Evolutionary conservation across 345 rosid species (phyloP).

Genomic region (Leavenworthia alabamica): DNA sequence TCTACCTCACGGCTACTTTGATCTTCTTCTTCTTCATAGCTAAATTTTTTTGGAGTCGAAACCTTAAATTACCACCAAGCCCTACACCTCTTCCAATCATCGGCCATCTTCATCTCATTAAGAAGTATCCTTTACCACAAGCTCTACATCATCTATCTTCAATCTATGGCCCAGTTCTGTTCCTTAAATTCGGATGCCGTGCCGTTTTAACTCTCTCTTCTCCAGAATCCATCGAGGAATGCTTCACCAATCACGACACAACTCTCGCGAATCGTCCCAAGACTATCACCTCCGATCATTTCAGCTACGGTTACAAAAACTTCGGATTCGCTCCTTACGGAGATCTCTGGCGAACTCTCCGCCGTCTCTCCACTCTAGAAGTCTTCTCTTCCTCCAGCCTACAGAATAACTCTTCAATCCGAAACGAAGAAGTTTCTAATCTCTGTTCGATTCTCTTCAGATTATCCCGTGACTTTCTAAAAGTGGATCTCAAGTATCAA

Average conservation of each 20-base stretch:
- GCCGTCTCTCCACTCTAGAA: slow-evolving; percentile 40
- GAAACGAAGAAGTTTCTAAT: slow-evolving; percentile 26
- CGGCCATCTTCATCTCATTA: slow-evolving; percentile 49
- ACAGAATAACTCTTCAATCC: slow-evolving; percentile 19
- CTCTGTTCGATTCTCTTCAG: slow-evolving; percentile 24
- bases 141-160: slow-evolving; percentile 32
- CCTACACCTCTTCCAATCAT: slow-evolving; percentile 42
- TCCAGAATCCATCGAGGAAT: slow-evolving; percentile 35
- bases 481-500: slow-evolving; percentile 31
- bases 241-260: slow-evolving; percentile 51
- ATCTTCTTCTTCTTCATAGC: neutral
- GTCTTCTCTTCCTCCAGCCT: slow-evolving; percentile 39
- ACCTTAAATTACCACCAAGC: slow-evolving; percentile 33
- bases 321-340: slow-evolving; percentile 37
- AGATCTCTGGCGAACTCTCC: slow-evolving; percentile 50
- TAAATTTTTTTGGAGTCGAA: neutral
- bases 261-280: slow-evolving; percentile 49
- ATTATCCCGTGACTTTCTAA: neutral
- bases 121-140: slow-evolving; percentile 36
- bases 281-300: slow-evolving; percentile 28
- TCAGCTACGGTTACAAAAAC: slow-evolving; percentile 41
- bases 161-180: slow-evolving; percentile 39
- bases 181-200: slow-evolving; percentile 41
- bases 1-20: neutral
- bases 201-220: slow-evolving; percentile 39